Evolutionary conservation across 2,329 filamentous ascomycete genomes (phyloP), one percentile per base, ranked within the genome.

Genomic region (Didymella arachidicola): DNA sequence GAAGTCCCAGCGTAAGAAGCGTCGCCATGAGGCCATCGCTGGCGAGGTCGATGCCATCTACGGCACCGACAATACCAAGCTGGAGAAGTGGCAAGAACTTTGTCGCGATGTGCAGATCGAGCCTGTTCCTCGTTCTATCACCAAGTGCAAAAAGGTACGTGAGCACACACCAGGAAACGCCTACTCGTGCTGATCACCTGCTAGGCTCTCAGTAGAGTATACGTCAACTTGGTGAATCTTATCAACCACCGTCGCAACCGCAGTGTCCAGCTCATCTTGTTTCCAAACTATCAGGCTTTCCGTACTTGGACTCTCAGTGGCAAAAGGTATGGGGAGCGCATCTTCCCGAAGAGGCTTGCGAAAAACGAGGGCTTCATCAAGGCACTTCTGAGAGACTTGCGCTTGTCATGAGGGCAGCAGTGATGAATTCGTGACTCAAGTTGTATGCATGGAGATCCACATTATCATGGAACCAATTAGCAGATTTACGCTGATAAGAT

Each of bases 341-440:
- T 42, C 10, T 71, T 71, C 27, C 67, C 68, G 0, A 66, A 52
- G 48, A 45, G 53, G 16, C 39, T 30, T 8, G 70, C 72, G 1
- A 74, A 73, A 57, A 19, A 61, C 2, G 64, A 66, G 19, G 66
- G 69, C 1, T 69, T 69, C 48, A 59, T 72, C 36, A 65, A 49
- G 16, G 56, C 59, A 4, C 36, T 71, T 12, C 59, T 71, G 5
- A 46, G 26, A 12, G 29, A 48, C 26, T 39, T 53, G n/a, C 42
- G 18, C 7, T 19, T 53, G 36, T 39, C 10, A 8, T 30, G 11
- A 11, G 29, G 10, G 29, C 7, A 11, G 10, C 29, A 11, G 29
- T 11, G 10, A 30, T 11, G 6, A 3, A 10, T 11, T 2, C 29
- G 8, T 4, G 29, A 19, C n/a, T 2, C 32, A 36, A n/a, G 14